A percentile compares a stretch with the other conserved stretches of the same genome.
Conservation (phyloP, 805 yeast species). For the Saccharomycopsis fodiens region DNA sequence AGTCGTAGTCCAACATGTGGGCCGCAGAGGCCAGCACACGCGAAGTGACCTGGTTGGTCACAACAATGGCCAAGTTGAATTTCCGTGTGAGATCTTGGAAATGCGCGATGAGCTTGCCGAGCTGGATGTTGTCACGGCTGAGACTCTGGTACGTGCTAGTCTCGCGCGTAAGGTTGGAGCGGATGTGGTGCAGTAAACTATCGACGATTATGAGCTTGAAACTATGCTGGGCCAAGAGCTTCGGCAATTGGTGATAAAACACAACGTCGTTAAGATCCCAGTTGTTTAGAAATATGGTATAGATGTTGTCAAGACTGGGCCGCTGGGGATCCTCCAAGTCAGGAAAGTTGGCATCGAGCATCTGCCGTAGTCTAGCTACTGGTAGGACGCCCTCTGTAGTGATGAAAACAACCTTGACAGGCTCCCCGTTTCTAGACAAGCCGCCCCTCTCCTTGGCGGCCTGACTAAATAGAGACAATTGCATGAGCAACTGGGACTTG, state of each 20-base stretch:
- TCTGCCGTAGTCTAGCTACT: constrained; percentile 52
- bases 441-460: constrained; percentile 42
- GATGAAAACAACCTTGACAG: constrained; percentile 50
- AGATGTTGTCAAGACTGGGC: constrained; percentile 14
- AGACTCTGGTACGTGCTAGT: constrained; percentile 27
- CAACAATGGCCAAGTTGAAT: constrained; percentile 51
- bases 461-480: constrained; percentile 54
- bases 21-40: constrained; percentile 18
- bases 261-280: constrained; percentile 43
- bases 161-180: constrained; percentile 47
- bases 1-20: constrained; percentile 36
- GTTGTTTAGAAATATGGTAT: constrained; percentile 9
- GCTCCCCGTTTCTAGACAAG: constrained; percentile 25
- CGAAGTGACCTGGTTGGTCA: constrained; percentile 78
- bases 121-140: constrained; percentile 33
- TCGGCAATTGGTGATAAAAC: constrained; percentile 55
- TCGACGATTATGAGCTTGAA: constrained; percentile 63
- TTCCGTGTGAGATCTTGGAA: constrained; percentile 42
- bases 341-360: constrained; percentile 31
- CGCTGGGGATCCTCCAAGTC: constrained; percentile 54
- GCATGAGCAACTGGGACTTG: constrained; percentile 73
- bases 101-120: constrained; percentile 37
- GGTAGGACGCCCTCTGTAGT: constrained; percentile 73
- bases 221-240: constrained; percentile 34
- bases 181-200: constrained; percentile 74